Percentiles rank a stretch among this genome's conserved stretches.
Evolutionary conservation across 805 yeast genomes (phyloP).

Genomic region (Candida anglica): DNA sequence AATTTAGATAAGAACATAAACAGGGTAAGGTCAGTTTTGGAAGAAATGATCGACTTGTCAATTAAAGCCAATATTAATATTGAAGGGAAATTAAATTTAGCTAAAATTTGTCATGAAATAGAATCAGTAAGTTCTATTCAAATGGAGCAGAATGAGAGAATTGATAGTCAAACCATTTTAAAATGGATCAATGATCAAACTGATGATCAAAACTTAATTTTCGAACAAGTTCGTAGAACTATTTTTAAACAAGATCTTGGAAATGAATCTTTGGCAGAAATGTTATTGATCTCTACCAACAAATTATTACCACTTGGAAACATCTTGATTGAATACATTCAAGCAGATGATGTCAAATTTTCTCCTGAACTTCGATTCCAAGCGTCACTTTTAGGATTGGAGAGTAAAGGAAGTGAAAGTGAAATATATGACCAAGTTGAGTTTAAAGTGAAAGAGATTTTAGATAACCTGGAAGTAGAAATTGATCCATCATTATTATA

Average conservation of each 20-base stretch:
- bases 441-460: background rate
- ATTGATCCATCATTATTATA: conserved; percentile 10
- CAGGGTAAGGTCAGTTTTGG: conserved; percentile 13
- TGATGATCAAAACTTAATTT: conserved; percentile 7
- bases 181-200: background rate
- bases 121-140: conserved; percentile 8
- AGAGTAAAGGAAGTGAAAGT: background rate
- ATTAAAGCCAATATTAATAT: conserved; percentile 1
- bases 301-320: conserved; percentile 5
- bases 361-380: conserved; percentile 16
- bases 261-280: conserved; percentile 19
- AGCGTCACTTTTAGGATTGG: conserved; percentile 10
- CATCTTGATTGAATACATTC: conserved; percentile 12
- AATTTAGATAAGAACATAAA: conserved; percentile 24
- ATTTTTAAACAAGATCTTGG: conserved; percentile 17
- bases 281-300: conserved; percentile 12
- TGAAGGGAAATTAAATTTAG: conserved; percentile 11
- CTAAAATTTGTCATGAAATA: conserved; percentile 22
- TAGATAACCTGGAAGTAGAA: conserved; percentile 2
- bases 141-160: too few relatives aligned
- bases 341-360: conserved; percentile 18
- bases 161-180: background rate
- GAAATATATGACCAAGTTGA: background rate
- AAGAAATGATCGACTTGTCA: conserved; percentile 1
- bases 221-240: conserved; percentile 8